A percentile compares a stretch with the other conserved stretches of the same genome.
These are phyloP conservation scores for Aspergillus glaucus DNA, from an alignment of 2,329 filamentous ascomycete species.

Conservation along the genomic window DNA sequence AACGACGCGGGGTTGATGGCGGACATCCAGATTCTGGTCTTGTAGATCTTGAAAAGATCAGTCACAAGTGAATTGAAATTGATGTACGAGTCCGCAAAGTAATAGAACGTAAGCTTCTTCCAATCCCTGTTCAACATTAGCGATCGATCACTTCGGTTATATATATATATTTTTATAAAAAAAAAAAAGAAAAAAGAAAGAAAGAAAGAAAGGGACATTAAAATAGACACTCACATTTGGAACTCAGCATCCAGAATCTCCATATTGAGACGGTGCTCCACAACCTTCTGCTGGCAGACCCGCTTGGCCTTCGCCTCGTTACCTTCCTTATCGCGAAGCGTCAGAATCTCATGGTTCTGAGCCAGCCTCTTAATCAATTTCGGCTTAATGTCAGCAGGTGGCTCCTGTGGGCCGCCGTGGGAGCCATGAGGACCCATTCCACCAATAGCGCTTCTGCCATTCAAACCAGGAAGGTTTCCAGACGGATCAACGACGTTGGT, in stretches of 20 bases:
- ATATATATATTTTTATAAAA: too few species aligned
- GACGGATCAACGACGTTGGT: conserved; percentile 35
- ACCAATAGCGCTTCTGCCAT: conserved; percentile 64
- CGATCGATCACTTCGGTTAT: background rate
- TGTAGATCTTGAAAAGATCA: conserved; percentile 98
- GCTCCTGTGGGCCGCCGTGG: conserved; percentile 67
- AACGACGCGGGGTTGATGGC: conserved; percentile 97
- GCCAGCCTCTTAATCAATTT: conserved; percentile 96
- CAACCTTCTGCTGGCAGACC: conserved; percentile 92
- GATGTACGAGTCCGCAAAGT: conserved; percentile 96
- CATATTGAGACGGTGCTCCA: conserved; percentile 92
- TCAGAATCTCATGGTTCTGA: conserved; percentile 81
- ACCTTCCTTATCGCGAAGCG: conserved; percentile 88
- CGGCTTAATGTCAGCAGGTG: conserved; percentile 74
- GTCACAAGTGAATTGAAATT: conserved; percentile 98
- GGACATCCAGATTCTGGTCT: conserved; percentile 99
- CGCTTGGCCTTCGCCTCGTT: conserved; percentile 97
- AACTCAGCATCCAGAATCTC: conserved; percentile 98
- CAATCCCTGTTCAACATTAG: conserved; percentile 64
- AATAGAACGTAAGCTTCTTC: conserved; percentile 98
- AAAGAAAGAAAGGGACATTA: background rate
- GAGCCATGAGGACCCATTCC: conserved; percentile 71
- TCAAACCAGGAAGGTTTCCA: conserved; percentile 59
- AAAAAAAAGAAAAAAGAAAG: too few species aligned
- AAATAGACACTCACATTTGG: conserved; percentile 68